Base-by-base conservation (phyloP, 129 eudicot species). In the Logfia minima region DNA sequence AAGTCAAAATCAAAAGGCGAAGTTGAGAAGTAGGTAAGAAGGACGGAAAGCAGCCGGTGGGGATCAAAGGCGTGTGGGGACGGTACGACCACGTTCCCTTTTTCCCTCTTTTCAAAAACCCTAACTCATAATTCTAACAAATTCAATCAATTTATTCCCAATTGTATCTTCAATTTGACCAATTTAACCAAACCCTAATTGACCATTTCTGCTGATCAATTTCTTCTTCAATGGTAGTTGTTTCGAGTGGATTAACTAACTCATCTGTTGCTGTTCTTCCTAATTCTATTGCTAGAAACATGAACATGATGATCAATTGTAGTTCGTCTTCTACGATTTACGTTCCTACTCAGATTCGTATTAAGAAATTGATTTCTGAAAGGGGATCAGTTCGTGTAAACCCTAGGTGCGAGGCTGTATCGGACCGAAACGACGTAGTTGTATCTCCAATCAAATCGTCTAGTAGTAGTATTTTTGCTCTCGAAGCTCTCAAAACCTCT, bases 401-500 rank as follows among this genome's bases (percentile, higher is more conserved):
- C 78, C 89, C 93, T 65, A 83, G 82, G 58, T 84, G 88, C 43
- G 88, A 88, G 77, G 71, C 56, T 8, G 34, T 56, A 6, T 62
- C 74, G 45, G 75, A 71, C 32, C 70, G 53, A 4, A 70, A 29
- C 61, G 60, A 28, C 31, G 80, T 55, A 18, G 53, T 72, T 65
- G 77, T 90, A 5, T 68, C 71, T 9, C 56, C 52, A 26, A 3
- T 43, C 6, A 85, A 66, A 77, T 24, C 80, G 16, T 65, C 88
- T 3, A 86, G 87, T 66, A 28, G 87, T 2, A 88, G 87, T 66
- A 22, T 84, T 39, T 80, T 91, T 31, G 93, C 93, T 75, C 86
- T 88, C 75, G 77, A 90, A 32, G 82, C 83, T 31, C 93, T 90
- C 37, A 90, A 90, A 77, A 63, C 83, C 34, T 90, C 96, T 66